These are phyloP conservation scores for Neofusicoccum kwambonambiense DNA, from an alignment of 2,329 filamentous ascomycete genomes.

Conservation along the genomic window DNA sequence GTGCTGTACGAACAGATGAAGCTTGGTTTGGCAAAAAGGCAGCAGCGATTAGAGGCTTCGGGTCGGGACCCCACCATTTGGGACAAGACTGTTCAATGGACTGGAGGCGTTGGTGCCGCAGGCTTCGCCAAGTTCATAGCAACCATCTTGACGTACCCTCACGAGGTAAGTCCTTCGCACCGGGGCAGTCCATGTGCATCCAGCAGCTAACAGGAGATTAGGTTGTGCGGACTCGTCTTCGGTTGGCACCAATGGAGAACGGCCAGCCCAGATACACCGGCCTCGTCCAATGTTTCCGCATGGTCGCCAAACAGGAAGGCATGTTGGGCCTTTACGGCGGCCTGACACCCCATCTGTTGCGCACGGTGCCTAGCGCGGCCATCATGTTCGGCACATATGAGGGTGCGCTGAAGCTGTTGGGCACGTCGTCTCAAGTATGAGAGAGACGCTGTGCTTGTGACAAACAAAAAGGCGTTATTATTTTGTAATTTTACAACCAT, in stretches of 20 bases:
- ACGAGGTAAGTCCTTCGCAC: constrained; percentile 63
- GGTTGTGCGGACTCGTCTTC: constrained; percentile 79
- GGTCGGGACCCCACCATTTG: constrained; percentile 65
- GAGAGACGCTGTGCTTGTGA: not conserved
- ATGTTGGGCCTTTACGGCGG: constrained; percentile 85
- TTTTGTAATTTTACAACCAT: not conserved
- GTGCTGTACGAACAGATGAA: constrained; percentile 94
- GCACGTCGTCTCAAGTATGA: constrained; percentile 44
- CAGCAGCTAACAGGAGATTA: constrained; percentile 29
- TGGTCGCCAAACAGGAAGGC: constrained; percentile 86
- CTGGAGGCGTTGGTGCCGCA: constrained; percentile 74
- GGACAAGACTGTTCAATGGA: constrained; percentile 76
- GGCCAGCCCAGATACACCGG: constrained; percentile 83
- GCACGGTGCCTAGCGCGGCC: constrained; percentile 86
- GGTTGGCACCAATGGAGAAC: constrained; percentile 74
- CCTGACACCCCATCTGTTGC: constrained; percentile 84
- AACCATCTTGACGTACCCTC: constrained; percentile 82
- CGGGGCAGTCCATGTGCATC: not conserved
- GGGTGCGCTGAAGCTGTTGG: constrained; percentile 48
- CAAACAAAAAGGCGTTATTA: not conserved
- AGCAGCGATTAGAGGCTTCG: constrained; percentile 53
- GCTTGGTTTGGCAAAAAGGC: constrained; percentile 64
- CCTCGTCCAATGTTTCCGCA: constrained; percentile 81
- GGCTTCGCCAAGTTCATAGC: constrained; percentile 84
- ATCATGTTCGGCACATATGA: constrained; percentile 94